Base-by-base conservation (phyloP, 495 filamentous ascomycete genomes). In the Annulohypoxylon maeteangense region DNA sequence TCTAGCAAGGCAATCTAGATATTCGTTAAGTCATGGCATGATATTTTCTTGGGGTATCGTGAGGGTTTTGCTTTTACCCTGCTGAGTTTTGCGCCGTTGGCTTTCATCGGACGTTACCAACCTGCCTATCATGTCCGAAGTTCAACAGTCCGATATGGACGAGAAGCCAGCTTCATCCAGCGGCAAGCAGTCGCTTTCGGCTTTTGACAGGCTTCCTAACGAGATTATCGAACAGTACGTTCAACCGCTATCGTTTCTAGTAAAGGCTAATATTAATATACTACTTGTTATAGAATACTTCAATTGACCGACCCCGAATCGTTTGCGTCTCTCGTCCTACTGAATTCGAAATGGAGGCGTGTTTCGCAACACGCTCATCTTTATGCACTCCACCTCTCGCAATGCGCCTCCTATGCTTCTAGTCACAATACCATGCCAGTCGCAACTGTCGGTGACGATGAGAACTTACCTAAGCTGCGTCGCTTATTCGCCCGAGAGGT, bases 301-400 rank as follows among this genome's bases (percentile, higher is more conserved):
- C 88, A 90, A 77, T 82, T 86, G 42, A 88, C 87, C 42, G 92
- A 93, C 71, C 87, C 93, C 56, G 90, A 93, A 79, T 88, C 88
- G 42, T 96, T 96, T 78, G 91, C 93, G 23, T 95, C 93, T 29
- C 82, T 96, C 59, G 84, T 91, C n/a, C 79, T 94, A n/a, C 80
- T 96, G 67, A 94, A 93, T 79, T 82, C 85, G 55, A 87, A 88
- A 84, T 96, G 93, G 93, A 87, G 90, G 65, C 84, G 80, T 23
- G 86, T 90, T 64, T 94, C 93, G 10, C 88, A 93, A 74, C 89
- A 89, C 50, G 79, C 88, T 3, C 80, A 88, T 59, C 85, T 96
- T 64, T 96, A 95, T 81, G 89, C 89, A 38, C 82, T 92, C 72
- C 93, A 96, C 68, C 86, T 96, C 50, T 84, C 89, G 7, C 84